Evolutionary conservation across 208 protist genomes (phyloP), one percentile per base, ranked within the genome.

Genomic region (Crithidia mellificae): DNA sequence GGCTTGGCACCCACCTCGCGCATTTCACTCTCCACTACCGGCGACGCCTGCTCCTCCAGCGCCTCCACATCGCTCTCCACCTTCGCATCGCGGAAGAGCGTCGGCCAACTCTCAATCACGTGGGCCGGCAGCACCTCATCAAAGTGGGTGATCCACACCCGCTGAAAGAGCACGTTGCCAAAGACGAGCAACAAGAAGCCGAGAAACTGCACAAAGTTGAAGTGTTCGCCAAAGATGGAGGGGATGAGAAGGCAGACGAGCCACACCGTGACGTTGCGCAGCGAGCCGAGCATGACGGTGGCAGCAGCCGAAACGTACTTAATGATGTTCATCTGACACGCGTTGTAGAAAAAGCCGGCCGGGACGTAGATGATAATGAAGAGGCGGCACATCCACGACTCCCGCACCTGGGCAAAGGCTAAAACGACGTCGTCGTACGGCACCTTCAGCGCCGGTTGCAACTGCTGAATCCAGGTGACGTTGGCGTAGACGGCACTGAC

Each of bases 231-330:
- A 70, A 91, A 94, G 44, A 88, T 44, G 43, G 66, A 70, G 29
- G 84, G 83, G 27, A 90, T 62, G 27, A 83, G 49, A 12, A 94
- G 74, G 51, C 78, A 88, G 29, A 84, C 72, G 8, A 80, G 57
- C 84, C 85, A 92, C 56, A 90, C 85, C 12, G 72, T 86, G 12
- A 92, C 63, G 63, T 89, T 92, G 57, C 88, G 81, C 38, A 90
- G 78, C 17, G 78, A 87, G 22, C 82, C 85, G 4, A 94, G 54
- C 88, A 91, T 90, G 38, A 91, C 82, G 24, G 74, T 78, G 25
- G 80, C 73, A 12, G 83, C 73, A 0, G 85, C 88, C 5, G 88
- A 94, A n/a, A 90, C 68, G 52, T 88, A 49, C 65, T 90, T 89
- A 68, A 91, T 87, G 41, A 90, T 85, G 55, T 52, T 77, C 58